These are phyloP conservation scores for Iris pallida DNA, from an alignment of 116 monocot genomes.

Conservation along the genomic window DNA sequence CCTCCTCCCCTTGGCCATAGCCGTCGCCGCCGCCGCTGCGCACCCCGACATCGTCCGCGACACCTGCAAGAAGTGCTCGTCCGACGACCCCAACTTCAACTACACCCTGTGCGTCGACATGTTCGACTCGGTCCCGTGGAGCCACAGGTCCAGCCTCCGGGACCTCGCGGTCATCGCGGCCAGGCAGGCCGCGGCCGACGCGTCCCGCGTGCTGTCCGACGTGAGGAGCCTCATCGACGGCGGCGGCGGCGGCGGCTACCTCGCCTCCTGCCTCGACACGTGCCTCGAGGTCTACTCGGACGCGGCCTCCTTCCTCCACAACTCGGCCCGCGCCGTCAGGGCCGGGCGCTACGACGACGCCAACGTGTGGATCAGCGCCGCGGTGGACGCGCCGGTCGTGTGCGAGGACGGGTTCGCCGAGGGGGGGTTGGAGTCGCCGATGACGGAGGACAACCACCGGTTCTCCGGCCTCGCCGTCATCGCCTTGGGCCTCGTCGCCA, in stretches of 20 bases:
- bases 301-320: conserved; percentile 9
- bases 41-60: conserved; percentile 7
- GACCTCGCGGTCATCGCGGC: conserved; percentile 23
- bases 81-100: not conserved
- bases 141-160: conserved; percentile 3
- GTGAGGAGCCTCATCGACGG: conserved; percentile 6
- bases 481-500: not conserved
- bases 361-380: not conserved
- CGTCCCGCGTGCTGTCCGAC: conserved; percentile 4
- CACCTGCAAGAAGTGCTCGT: conserved; percentile 7
- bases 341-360: conserved; percentile 8
- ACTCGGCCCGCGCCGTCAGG: conserved; percentile 19
- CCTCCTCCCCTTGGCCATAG: not conserved
- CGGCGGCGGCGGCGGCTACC: too few species aligned
- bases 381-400: conserved; percentile 2
- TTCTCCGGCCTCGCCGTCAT: conserved; percentile 7
- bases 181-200: conserved; percentile 10
- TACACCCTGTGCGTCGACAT: conserved; percentile 13
- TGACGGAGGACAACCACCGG: conserved; percentile 3
- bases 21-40: not conserved
- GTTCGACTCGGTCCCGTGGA: conserved; percentile 1
- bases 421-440: not conserved
- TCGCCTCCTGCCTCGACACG: not conserved
- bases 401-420: conserved; percentile 17
- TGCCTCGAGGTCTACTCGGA: conserved; percentile 27